Evolutionary conservation across 2,329 filamentous ascomycete genomes (phyloP).

Genomic region (Aspergillus versicolor): DNA sequence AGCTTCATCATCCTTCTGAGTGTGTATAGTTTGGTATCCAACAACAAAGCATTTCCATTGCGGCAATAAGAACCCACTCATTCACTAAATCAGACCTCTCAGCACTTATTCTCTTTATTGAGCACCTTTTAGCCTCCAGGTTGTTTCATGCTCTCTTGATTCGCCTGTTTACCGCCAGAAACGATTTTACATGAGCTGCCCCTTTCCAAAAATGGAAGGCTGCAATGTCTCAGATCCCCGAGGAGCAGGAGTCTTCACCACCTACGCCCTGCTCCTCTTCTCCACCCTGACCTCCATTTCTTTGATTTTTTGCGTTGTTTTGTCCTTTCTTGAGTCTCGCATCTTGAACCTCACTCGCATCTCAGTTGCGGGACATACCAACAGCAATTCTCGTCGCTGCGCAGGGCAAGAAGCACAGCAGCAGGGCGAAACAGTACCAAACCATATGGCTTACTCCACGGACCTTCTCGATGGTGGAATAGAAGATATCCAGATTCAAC

Average conservation of each 20-base stretch:
- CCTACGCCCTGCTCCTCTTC: not conserved
- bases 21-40: too few species aligned
- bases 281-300: not conserved
- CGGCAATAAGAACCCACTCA: not conserved
- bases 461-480: constrained; percentile 17
- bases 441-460: not conserved
- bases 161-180: not conserved
- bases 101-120: not conserved
- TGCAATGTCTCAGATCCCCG: not conserved
- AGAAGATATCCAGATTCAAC: constrained; percentile 19
- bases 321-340: not conserved
- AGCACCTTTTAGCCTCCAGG: not conserved
- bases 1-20: too few species aligned
- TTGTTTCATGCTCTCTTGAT: not conserved
- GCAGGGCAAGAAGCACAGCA: not conserved
- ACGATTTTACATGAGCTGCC: not conserved
- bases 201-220: constrained; percentile 20
- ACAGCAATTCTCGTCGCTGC: not conserved
- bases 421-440: not conserved
- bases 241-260: not conserved
- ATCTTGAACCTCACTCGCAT: not conserved
- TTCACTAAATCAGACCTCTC: not conserved
- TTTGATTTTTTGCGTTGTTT: not conserved
- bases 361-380: not conserved
- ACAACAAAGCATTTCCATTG: not conserved